phyloP scores from a whole-genome alignment of 768 basidiomycete genomes.

The Hericium erinaceus region DNA sequence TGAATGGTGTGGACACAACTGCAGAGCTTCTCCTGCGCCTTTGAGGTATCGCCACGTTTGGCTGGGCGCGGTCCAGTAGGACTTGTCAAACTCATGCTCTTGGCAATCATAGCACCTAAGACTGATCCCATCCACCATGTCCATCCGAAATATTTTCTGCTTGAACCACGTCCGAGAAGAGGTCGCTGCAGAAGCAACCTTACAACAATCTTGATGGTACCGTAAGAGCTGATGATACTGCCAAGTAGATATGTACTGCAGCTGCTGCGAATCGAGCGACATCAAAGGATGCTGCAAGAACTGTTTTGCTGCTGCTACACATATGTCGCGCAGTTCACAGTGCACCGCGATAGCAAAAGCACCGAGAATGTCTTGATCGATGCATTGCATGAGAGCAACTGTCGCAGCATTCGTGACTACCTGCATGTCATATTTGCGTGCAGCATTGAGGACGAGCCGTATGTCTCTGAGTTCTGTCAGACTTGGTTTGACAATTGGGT shows the following conservation, averaged over 20 bases:
- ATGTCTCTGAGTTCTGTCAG: not conserved
- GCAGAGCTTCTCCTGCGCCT: too few species aligned
- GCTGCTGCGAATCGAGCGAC: not conserved
- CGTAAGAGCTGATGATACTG: not conserved
- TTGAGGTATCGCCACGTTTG: too few species aligned
- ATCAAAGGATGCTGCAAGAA: not conserved
- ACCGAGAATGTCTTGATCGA: slow-evolving; percentile 5
- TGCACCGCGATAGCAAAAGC: slow-evolving; percentile 3
- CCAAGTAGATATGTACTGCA: not conserved
- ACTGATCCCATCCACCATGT: too few species aligned
- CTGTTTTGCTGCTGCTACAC: not conserved
- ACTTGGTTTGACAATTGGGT: not conserved
- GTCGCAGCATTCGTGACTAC: not conserved
- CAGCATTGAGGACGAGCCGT: slow-evolving; percentile 1
- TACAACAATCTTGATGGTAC: not conserved
- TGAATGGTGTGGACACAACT: too few species aligned
- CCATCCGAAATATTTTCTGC: too few species aligned
- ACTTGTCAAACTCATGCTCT: too few species aligned
- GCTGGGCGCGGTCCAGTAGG: too few species aligned
- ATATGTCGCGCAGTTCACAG: not conserved
- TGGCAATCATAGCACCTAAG: too few species aligned
- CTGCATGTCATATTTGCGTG: slow-evolving; percentile 6
- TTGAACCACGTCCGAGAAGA: too few species aligned
- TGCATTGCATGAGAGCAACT: not conserved
- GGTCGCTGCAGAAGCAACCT: not conserved